phyloP scores from a whole-genome alignment of 2,329 filamentous ascomycete species.

The Botryotinia calthae region DNA sequence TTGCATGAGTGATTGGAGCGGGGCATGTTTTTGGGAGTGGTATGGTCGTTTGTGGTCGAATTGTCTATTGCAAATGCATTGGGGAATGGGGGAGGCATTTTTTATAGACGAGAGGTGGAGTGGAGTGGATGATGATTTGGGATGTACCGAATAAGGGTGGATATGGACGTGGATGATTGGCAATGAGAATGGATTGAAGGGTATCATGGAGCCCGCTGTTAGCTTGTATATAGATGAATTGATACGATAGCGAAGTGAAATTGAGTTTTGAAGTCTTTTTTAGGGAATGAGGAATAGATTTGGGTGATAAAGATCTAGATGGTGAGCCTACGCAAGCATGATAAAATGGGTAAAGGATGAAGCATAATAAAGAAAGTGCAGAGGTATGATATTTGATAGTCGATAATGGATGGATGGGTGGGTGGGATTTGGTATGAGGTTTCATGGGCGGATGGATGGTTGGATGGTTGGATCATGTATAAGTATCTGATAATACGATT shows the following conservation, averaged over 20 bases:
- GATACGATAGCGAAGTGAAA: constrained; percentile 12
- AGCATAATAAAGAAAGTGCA: neutral
- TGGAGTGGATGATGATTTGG: neutral
- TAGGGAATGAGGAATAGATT: neutral
- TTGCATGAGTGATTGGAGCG: neutral
- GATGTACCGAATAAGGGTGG: too few species aligned
- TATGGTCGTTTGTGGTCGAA: neutral
- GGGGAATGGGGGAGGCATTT: neutral
- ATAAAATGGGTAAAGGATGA: neutral
- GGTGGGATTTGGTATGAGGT: too few species aligned
- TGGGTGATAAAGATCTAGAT: neutral
- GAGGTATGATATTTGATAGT: neutral
- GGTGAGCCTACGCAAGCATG: neutral
- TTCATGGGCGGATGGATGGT: too few species aligned
- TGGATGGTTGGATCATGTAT: too few species aligned
- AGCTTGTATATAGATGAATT: constrained; percentile 9
- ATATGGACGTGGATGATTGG: neutral
- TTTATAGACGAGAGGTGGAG: neutral
- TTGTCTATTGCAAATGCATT: neutral
- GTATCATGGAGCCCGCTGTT: neutral
- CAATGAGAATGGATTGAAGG: neutral
- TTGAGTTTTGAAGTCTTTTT: neutral
- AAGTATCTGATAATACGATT: neutral
- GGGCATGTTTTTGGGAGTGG: neutral
- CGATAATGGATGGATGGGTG: neutral